Base-by-base conservation (phyloP, 2,329 filamentous ascomycete species). In the Cladosporium cucumerinum region DNA sequence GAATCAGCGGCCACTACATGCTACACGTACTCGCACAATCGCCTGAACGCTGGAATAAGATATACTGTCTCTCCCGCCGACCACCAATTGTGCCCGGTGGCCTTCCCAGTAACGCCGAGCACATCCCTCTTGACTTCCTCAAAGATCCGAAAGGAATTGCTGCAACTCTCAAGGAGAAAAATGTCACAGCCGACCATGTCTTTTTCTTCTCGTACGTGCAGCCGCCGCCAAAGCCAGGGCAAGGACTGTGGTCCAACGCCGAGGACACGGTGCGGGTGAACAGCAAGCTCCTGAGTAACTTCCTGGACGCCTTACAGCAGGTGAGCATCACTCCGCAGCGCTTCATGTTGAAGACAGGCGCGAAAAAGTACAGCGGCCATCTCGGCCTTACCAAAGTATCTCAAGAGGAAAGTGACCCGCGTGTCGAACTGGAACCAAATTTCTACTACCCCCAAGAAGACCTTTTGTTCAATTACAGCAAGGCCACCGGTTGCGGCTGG, bases 171-270 rank as follows among this genome's bases (percentile, higher is more conserved):
- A 74, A 75, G 64, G 68, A 74, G 26, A 74, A 74, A 18, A 69
- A 71, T 0, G 75, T 79, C 2, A 72, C 71, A 36, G 67, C 72
- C 3, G 80, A 81, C 66, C 79, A 85, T 67, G 74, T 84, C 23
- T 85, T 85, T 72, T 86, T 84, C 75, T 85, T 81, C 65, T 82
- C 82, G 1, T 85, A 85, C 74, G 75, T 84, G n/a, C 83, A 85
- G 66, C 78, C 79, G 0, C 72, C 77, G 32, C 82, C 82, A 0
- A 81, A 81, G 63, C 73, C 76, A 18, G 80, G 80, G 2, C 73
- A 74, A 16, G 74, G 77, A 1, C 70, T 82, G 11, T 85, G 82
- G 82, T 80, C 78, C 25, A 79, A 83, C 68, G 81, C 80, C 6
- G 80, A 85, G 21, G 81, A 84, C 67, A 75, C 85, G 70, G 78